A percentile compares a stretch with the other conserved stretches of the same genome.
Evolutionary conservation across 2,329 filamentous ascomycete genomes (phyloP).

Genomic region (Aspergillus costaricaensis): DNA sequence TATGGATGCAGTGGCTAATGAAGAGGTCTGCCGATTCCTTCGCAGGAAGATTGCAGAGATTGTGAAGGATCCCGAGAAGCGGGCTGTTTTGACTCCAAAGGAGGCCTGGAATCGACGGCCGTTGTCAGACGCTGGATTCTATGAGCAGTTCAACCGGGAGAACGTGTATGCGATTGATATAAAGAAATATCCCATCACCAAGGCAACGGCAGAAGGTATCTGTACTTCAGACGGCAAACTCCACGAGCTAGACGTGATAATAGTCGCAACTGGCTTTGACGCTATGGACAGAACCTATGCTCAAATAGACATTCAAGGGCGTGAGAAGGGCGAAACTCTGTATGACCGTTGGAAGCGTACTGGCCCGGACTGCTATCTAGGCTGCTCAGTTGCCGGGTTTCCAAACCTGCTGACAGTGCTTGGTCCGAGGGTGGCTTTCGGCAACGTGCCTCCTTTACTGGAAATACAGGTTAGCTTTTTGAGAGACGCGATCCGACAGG

Average conservation of each 20-base stretch:
- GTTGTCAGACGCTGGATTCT: constrained; percentile 24
- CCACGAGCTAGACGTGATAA: constrained; percentile 29
- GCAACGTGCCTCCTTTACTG: constrained; percentile 34
- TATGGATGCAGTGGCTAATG: constrained; percentile 41
- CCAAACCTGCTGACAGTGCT: constrained; percentile 50
- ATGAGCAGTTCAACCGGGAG: constrained; percentile 36
- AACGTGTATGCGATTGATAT: constrained; percentile 51
- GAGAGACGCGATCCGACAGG: not conserved
- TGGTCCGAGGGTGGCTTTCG: constrained; percentile 42
- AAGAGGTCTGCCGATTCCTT: constrained; percentile 41
- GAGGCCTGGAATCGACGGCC: constrained; percentile 23
- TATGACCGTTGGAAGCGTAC: constrained; percentile 21
- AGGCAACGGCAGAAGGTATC: constrained; percentile 40
- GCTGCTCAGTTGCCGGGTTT: constrained; percentile 34
- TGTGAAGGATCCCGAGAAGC: constrained; percentile 36
- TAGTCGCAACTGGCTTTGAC: constrained; percentile 34
- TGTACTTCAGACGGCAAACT: constrained; percentile 37
- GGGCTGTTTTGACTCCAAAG: constrained; percentile 25
- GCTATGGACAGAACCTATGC: constrained; percentile 41
- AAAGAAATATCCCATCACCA: constrained; percentile 24
- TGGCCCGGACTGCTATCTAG: constrained; percentile 24
- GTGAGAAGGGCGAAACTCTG: not conserved
- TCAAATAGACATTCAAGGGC: constrained; percentile 38
- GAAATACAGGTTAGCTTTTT: constrained; percentile 19
- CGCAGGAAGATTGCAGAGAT: constrained; percentile 33